Evolutionary conservation across 352 stramenopile genomes (phyloP).

Genomic region (Pythium oligandrum): DNA sequence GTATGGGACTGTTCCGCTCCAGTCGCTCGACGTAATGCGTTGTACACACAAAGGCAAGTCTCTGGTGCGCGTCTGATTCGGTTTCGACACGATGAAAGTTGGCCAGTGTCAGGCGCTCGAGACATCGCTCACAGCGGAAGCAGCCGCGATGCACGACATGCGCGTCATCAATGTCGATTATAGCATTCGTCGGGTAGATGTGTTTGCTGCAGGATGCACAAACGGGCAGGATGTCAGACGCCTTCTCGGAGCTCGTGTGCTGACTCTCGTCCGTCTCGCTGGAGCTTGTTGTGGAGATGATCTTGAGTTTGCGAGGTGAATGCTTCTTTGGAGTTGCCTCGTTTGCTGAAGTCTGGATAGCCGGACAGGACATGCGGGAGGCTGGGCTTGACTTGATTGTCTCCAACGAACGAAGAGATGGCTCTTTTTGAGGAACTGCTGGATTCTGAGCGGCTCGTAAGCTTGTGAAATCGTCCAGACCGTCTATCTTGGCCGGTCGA

Average conservation of each 20-base stretch:
- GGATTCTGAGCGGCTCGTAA: too few species aligned
- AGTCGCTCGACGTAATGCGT: constrained; percentile 13
- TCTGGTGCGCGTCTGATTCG: too few species aligned
- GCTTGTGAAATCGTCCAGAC: too few species aligned
- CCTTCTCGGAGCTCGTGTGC: neutral
- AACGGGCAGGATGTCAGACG: neutral
- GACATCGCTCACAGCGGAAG: constrained; percentile 9
- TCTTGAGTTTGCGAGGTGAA: too few species aligned
- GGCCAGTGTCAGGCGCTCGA: constrained; percentile 9
- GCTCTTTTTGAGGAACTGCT: too few species aligned
- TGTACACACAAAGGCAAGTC: constrained; percentile 6
- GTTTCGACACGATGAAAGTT: constrained; percentile 1
- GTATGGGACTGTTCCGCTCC: neutral
- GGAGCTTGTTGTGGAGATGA: neutral
- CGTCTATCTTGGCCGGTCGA: too few species aligned
- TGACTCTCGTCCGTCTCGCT: neutral
- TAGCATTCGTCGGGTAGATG: constrained; percentile 1
- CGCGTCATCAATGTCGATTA: neutral
- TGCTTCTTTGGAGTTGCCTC: too few species aligned
- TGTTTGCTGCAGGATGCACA: constrained; percentile 8
- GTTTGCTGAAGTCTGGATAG: too few species aligned
- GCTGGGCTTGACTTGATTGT: too few species aligned
- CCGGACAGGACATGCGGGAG: too few species aligned
- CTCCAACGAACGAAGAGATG: too few species aligned
- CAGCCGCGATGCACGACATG: constrained; percentile 8